phyloP scores from a whole-genome alignment of 2,329 filamentous ascomycete genomes.

The Zymoseptoria tritici region DNA sequence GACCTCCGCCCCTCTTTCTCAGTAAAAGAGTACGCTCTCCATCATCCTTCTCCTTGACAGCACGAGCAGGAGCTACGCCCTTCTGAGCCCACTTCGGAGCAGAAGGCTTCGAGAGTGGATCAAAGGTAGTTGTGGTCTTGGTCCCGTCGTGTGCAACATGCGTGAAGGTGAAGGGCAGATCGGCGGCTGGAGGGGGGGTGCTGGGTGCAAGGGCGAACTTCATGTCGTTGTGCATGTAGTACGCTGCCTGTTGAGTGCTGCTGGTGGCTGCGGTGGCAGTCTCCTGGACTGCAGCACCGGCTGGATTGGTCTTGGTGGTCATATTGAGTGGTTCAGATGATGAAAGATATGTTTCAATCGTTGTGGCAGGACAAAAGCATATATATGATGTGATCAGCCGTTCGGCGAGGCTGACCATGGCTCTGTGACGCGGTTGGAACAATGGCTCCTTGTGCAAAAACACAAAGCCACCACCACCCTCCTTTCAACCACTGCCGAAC shows the following conservation, averaged over 20 bases:
- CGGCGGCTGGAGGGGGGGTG: background rate
- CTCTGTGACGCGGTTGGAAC: background rate
- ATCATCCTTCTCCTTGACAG: too few species aligned
- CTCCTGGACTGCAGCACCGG: background rate
- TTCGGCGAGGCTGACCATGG: background rate
- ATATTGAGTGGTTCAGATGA: background rate
- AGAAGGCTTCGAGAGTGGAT: background rate
- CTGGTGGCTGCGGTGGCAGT: background rate
- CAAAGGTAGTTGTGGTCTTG: background rate
- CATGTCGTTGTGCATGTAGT: background rate
- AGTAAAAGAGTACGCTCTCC: too few species aligned
- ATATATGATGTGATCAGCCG: too few species aligned
- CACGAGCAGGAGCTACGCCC: too few species aligned
- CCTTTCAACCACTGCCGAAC: background rate
- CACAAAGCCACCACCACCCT: background rate
- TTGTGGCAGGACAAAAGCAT: background rate
- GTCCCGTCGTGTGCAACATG: background rate
- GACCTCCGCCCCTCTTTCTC: too few species aligned
- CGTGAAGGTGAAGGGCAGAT: background rate
- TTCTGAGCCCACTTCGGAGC: background rate
- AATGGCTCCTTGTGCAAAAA: background rate
- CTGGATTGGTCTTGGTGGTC: background rate
- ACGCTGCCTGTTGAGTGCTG: background rate
- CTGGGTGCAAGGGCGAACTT: background rate
- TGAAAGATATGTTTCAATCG: background rate